These are phyloP conservation scores for Aspergillus nanangensis DNA, from an alignment of 495 filamentous ascomycete genomes.

Conservation along the genomic window DNA sequence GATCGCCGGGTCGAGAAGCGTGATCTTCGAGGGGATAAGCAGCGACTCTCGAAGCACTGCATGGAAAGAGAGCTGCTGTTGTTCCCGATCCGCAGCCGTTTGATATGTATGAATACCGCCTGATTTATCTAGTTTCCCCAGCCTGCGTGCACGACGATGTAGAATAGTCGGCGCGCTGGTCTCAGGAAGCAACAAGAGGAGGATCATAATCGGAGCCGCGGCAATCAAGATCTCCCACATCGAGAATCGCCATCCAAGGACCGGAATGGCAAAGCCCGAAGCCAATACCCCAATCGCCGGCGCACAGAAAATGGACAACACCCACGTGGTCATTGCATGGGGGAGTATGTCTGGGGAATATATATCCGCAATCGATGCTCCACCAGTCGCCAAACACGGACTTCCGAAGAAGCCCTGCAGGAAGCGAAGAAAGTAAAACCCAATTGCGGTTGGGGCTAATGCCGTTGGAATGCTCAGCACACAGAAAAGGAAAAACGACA, in stretches of 20 bases:
- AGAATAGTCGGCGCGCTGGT: constrained; percentile 49
- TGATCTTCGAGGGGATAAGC: constrained; percentile 59
- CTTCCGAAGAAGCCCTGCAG: constrained; percentile 49
- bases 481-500: constrained; percentile 43
- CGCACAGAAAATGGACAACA: constrained; percentile 22
- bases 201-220: constrained; percentile 36
- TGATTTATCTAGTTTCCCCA: constrained; percentile 27
- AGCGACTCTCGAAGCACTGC: constrained; percentile 56
- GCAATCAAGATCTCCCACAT: constrained; percentile 44
- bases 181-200: constrained; percentile 48
- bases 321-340: constrained; percentile 22
- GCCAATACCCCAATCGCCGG: constrained; percentile 37
- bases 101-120: constrained; percentile 26
- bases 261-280: constrained; percentile 32
- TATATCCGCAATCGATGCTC: constrained; percentile 24
- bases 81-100: constrained; percentile 40
- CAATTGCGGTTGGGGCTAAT: constrained; percentile 13
- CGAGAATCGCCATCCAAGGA: constrained; percentile 38
- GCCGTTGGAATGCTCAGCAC: constrained; percentile 41
- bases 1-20: constrained; percentile 58
- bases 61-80: constrained; percentile 20
- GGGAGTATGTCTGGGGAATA: constrained; percentile 5
- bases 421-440: constrained; percentile 38
- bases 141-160: constrained; percentile 31
- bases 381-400: constrained; percentile 42